phyloP scores from a whole-genome alignment of 1,139 yeast species.

The Taiozyma onychis region DNA sequence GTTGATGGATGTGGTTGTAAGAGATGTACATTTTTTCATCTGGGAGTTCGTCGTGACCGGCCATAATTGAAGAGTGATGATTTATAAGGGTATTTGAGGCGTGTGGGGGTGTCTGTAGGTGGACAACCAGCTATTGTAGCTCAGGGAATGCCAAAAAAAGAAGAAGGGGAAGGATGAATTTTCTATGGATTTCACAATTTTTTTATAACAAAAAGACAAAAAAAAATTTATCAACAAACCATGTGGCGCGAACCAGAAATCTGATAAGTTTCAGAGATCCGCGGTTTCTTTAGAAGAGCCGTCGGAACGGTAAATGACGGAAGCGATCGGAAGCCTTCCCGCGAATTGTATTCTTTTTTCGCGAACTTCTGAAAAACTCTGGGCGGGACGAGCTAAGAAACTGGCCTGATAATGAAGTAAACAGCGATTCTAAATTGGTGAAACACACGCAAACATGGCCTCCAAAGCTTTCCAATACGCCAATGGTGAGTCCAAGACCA shows the following conservation, averaged over 20 bases:
- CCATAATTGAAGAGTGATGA: constrained; percentile 8
- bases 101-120: not conserved
- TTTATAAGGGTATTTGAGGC: not conserved
- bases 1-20: constrained; percentile 88
- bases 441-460: constrained; percentile 3
- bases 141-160: constrained; percentile 1
- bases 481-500: constrained; percentile 7
- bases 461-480: constrained; percentile 18
- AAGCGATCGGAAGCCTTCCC: too few species aligned
- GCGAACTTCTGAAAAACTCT: too few species aligned
- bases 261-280: not conserved
- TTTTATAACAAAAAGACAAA: not conserved
- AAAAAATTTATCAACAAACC: not conserved
- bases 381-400: too few species aligned
- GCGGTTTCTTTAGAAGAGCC: not conserved
- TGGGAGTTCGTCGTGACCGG: constrained; percentile 18
- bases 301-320: not conserved
- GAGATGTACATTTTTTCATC: constrained; percentile 68
- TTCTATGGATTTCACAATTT: not conserved
- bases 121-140: not conserved
- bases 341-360: too few species aligned
- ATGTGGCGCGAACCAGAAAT: not conserved
- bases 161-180: not conserved
- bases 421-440: too few species aligned
- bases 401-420: not conserved